Conservation (phyloP, 768 basidiomycete species). For the Lactarius sp. region DNA sequence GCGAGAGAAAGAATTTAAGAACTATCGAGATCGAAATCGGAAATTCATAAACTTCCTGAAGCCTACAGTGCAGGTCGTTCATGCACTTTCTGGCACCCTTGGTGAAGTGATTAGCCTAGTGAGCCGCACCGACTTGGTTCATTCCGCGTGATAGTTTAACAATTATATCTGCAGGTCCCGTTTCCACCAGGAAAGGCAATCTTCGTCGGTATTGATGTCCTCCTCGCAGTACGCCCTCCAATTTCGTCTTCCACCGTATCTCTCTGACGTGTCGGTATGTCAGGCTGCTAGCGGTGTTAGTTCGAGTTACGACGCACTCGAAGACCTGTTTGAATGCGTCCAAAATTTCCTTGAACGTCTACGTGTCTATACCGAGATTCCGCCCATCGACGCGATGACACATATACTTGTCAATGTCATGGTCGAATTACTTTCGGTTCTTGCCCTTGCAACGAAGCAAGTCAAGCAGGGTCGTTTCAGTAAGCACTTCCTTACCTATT, state of each 20-base stretch:
- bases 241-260: neutral
- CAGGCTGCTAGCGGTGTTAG: neutral
- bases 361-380: too few species aligned
- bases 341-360: too few species aligned
- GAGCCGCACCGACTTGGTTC: neutral
- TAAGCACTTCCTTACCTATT: too few species aligned
- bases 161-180: neutral
- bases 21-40: neutral
- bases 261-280: neutral
- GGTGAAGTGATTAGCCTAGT: neutral
- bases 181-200: neutral
- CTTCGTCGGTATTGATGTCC: neutral
- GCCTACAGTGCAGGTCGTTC: neutral
- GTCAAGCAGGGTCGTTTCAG: too few species aligned
- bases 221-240: neutral
- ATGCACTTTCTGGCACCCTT: slow-evolving; percentile 1
- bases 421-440: too few species aligned
- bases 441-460: too few species aligned
- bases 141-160: neutral
- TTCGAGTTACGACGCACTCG: too few species aligned
- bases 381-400: too few species aligned
- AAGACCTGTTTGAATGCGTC: too few species aligned
- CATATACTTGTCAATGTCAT: too few species aligned
- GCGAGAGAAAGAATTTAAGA: neutral
- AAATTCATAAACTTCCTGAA: too few species aligned